Evolutionary conservation across 305 asterid genomes (phyloP).

Genomic region (Caryopteris hybrid): DNA sequence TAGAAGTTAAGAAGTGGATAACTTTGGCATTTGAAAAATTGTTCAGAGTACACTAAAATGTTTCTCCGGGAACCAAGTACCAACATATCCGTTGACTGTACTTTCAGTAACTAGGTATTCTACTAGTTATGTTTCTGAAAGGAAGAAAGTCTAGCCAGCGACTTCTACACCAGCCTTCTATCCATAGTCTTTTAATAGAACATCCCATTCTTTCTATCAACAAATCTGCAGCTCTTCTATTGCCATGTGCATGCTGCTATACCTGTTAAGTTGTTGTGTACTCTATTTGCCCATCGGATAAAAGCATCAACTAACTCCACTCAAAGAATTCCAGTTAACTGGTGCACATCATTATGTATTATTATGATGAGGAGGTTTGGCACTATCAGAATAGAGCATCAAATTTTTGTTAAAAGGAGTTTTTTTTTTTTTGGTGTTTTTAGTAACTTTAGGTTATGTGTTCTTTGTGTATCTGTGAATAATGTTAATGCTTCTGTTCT

Average conservation of each 20-base stretch:
- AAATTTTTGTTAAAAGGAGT: too few species aligned
- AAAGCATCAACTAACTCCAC: neutral
- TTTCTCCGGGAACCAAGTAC: neutral
- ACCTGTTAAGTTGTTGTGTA: neutral
- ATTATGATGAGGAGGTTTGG: neutral
- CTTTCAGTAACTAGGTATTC: neutral
- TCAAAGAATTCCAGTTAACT: too few species aligned
- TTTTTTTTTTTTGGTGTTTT: neutral
- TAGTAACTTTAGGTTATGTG: neutral
- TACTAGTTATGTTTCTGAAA: neutral
- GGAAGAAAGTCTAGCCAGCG: neutral
- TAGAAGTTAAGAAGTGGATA: neutral
- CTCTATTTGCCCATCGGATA: neutral
- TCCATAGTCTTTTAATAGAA: neutral
- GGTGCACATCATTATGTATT: neutral
- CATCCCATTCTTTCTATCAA: neutral
- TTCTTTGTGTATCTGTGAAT: neutral
- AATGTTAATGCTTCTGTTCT: conserved; percentile 4
- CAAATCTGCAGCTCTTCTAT: neutral
- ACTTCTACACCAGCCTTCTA: neutral
- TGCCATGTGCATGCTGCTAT: neutral
- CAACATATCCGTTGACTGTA: neutral
- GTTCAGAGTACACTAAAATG: neutral
- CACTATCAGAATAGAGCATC: neutral
- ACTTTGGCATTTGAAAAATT: neutral